Percentiles rank a stretch among this genome's conserved stretches.
These are phyloP conservation scores for Pugionium dolabratum DNA, from an alignment of 345 rosid species.

Conservation along the genomic window DNA sequence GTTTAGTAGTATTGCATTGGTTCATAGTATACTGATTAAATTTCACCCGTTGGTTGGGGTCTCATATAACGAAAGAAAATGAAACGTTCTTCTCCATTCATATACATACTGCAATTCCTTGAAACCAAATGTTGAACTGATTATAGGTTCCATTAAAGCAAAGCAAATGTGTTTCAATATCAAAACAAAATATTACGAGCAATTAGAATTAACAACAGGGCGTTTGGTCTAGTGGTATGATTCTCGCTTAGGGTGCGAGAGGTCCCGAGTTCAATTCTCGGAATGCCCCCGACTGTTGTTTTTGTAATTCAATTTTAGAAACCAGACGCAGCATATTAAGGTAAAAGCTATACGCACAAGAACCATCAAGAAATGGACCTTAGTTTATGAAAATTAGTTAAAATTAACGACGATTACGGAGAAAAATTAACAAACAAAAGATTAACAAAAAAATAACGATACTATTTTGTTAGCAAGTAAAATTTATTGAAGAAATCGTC, in stretches of 20 bases:
- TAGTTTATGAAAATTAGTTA: too few relatives aligned
- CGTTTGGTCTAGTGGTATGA: slow-evolving; percentile 90
- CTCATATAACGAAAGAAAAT: not conserved
- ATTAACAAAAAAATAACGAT: too few relatives aligned
- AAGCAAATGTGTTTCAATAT: too few relatives aligned
- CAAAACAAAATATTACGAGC: too few relatives aligned
- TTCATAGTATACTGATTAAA: too few relatives aligned
- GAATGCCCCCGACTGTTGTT: slow-evolving; percentile 43
- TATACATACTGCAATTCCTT: not conserved
- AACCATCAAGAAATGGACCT: too few relatives aligned
- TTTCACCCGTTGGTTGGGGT: not conserved
- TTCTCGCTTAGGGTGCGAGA: slow-evolving; percentile 92
- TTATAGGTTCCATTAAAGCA: not conserved
- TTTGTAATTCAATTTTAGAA: not conserved
- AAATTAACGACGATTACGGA: too few relatives aligned
- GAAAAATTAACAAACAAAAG: too few relatives aligned
- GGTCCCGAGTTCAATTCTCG: slow-evolving; percentile 85
- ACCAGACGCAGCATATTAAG: not conserved
- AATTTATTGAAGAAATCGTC: too few relatives aligned
- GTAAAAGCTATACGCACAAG: too few relatives aligned
- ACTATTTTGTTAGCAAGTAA: too few relatives aligned
- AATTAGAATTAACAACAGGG: slow-evolving; percentile 33
- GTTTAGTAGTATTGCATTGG: not conserved
- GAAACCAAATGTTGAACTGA: not conserved
- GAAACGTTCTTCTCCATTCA: not conserved